Evolutionary conservation across 2,329 filamentous ascomycete genomes (phyloP), one percentile per base, ranked within the genome.

Genomic region (Fusarium hainanense): DNA sequence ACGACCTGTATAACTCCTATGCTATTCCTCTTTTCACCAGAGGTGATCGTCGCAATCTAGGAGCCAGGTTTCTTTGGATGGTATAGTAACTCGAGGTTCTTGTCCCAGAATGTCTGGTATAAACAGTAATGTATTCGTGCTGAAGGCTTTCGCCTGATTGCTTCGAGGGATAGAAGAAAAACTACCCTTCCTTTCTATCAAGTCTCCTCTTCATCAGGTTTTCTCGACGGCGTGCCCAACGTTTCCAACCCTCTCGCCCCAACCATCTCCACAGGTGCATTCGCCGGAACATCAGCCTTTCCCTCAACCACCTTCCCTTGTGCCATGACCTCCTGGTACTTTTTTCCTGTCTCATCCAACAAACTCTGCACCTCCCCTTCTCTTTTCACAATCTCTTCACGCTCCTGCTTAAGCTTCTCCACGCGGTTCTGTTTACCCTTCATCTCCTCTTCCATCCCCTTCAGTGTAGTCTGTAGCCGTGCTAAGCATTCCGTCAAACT

Each of bases 341-440:
- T 86, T 64, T 92, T 89, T 0, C 93, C 94, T 0, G 93, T 93
- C 77, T 96, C 91, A 76, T 93, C 91, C 54, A 98, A 82, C 57
- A 97, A 82, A 21, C 86, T 85, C 79, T 98, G 94, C 1, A 98
- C 91, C 78, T 96, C 92, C 7, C 84, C 86, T 79, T 97, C 92
- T 61, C 93, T 85, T 66, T 86, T 84, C 7, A 86, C 80, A 43
- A 97, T 86, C 30, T 92, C 87, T 6, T 84, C 82, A 75, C 90
- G 92, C 77, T 97, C 93, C 63, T 84, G 83, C 70, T 88, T 85
- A 50, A 94, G 81, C 48, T 88, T 88, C 71, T 90, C 87, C 76
- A 96, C 88, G 64, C 87, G 85, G 57, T 83, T 83, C 58, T 89
- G 82, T 75, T 91, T 90, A 51, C 83, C 80, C 28, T 85, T 84